Evolutionary conservation across 2,329 filamentous ascomycete genomes (phyloP), one percentile per base, ranked within the genome.

Genomic region (Aspergillaceae sp.): DNA sequence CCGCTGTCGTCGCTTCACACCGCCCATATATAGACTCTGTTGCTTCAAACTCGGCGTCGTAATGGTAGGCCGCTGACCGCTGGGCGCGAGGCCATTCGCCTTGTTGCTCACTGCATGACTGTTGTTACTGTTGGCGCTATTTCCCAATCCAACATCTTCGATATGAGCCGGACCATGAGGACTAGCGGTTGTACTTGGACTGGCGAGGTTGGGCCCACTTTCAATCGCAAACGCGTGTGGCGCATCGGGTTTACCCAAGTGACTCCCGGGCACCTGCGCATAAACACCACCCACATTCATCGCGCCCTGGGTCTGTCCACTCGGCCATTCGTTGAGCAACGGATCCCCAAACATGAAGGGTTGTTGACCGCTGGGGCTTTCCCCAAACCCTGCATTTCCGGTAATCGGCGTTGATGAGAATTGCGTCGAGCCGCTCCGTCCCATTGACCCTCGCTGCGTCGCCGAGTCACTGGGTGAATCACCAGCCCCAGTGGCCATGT

Each of bases 401-500:
- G 44, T 58, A 42, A 53, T 52, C 33, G 54, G 62, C 40, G 66
- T 65, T 56, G 61, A 61, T 46, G 68, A 61, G 59, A 70, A 64
- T 48, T 67, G 60, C 30, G 64, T 59, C 19, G 67, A 69, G 48
- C 65, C 63, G 53, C 65, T 70, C 45, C 67, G 64, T 33, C 66
- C 66, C 51, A 73, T 68, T 36, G 70, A 73, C n/a, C 69, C 69
- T 51, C 69, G 64, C 38, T 70, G 67, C n/a, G 67, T 71, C 42
- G 62, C 63, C 19, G 65, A 69, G 46, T 92, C 87, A 45, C 81
- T 80, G 4, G 84, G 80, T 5, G 84, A 86, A 56, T 92, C 87
- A n/a, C 82, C 85, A 9, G 87, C 85, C 9, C 86, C 86, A n/a
- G 86, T 88, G 49, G 87, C 88, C 86, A 98, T 94, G 64, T 97